Base-by-base conservation (phyloP, 208 protist genomes). In the Endotrypanum monterogeii region DNA sequence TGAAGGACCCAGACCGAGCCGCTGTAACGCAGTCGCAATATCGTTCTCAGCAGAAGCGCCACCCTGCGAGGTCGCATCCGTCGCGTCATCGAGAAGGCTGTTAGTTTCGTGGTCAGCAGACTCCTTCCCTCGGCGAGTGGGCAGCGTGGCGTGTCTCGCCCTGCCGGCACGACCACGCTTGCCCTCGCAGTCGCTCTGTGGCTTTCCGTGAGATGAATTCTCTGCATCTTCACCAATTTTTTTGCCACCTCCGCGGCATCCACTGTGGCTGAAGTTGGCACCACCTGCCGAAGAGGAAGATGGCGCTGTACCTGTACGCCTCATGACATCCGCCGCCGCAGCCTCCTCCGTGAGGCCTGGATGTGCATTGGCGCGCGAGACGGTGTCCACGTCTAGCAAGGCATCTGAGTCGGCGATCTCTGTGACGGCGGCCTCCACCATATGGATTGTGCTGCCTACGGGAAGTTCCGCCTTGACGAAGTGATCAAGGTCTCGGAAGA, bases 381-480 rank as follows among this genome's bases (percentile, higher is more conserved):
- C 71, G 14, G 71, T 67, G 9, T 32, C 50, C 2, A 52, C 67
- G 57, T 77, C 73, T n/a, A 86, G 70, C 2, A 79, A 63, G 23
- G 56, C 39, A 52, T 85, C 80, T 12, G 60, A 35, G 37, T 84
- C 83, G n/a, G 73, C 83, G 7, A 81, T 62, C 18, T 80, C 87
- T 44, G 87, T 88, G n/a, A 93, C 89, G 3, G 88, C 83, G 41
- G 86, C 82, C 35, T 96, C 89, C 37, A 96, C 80, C 83, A 91
- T 90, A 79, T 96, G 89, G 18, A 87, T 72, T 6, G 83, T 79
- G 76, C 88, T 89, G 23, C 90, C 90, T 0, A 73, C 16, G n/a
- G 86, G 84, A 14, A 96, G 66, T 37, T 87, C 73, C 54, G 76
- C 72, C 78, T 93, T 92, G 14, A 96, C 86, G 71, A 94, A 94